Evolutionary conservation across 1,284 basidiomycete species (phyloP).

Genomic region (Fomitopsis pinicola): DNA sequence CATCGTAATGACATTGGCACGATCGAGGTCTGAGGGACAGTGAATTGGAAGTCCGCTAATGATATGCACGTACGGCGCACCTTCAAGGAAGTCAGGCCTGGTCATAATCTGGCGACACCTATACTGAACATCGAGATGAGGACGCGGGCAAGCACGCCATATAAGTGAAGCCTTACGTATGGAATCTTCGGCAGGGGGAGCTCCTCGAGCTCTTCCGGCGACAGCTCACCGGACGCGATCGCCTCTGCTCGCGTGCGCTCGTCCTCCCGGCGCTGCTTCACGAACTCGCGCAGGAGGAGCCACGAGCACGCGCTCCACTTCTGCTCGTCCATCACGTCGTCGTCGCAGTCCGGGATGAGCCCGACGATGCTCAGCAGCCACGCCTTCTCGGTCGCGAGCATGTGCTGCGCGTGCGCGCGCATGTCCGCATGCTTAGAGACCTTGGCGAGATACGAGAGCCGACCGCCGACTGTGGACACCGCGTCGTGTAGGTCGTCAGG

Average conservation of each 20-base stretch:
- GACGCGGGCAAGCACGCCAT: constrained; percentile 1
- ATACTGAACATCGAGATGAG: constrained; percentile 36
- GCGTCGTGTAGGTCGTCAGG: constrained; percentile 43
- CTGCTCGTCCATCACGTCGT: constrained; percentile 87
- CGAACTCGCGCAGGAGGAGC: constrained; percentile 69
- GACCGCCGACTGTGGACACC: constrained; percentile 67
- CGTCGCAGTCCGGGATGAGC: constrained; percentile 70
- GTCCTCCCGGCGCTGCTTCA: constrained; percentile 50
- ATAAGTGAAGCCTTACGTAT: constrained; percentile 37
- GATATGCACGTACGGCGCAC: constrained; percentile 29
- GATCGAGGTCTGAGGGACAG: constrained; percentile 49
- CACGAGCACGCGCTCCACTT: constrained; percentile 82
- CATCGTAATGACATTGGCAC: constrained; percentile 69
- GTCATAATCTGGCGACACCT: constrained; percentile 78
- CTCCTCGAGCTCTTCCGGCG: constrained; percentile 33
- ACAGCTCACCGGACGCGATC: constrained; percentile 34
- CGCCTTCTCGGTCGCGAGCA: constrained; percentile 70
- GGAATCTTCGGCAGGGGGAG: constrained; percentile 58
- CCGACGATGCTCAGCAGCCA: constrained; percentile 78
- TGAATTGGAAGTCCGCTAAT: constrained; percentile 1
- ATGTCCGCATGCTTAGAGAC: constrained; percentile 57
- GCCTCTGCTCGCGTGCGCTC: constrained; percentile 38
- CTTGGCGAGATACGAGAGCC: constrained; percentile 72
- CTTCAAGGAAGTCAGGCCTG: constrained; percentile 74
- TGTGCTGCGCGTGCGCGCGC: constrained; percentile 54